A percentile compares a stretch with the other conserved stretches of the same genome.
Evolutionary conservation across 768 basidiomycete genomes (phyloP).

Genomic region (Boletus tylopilopsis): DNA sequence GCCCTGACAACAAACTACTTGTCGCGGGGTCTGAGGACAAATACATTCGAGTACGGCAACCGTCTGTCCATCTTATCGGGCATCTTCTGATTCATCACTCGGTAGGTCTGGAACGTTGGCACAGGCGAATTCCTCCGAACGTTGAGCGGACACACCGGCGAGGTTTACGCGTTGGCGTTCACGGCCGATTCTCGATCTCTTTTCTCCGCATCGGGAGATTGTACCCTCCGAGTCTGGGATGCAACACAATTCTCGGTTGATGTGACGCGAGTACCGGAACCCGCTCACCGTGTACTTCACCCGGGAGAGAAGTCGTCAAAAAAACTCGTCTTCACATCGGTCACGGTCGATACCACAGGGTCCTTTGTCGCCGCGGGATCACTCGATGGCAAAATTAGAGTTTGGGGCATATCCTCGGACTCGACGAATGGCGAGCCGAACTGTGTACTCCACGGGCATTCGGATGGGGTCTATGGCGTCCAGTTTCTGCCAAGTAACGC

Average conservation of each 20-base stretch:
- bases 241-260: constrained; percentile 23
- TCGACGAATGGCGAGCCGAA: constrained; percentile 21
- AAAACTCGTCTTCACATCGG: constrained; percentile 29
- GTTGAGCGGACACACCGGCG: constrained; percentile 31
- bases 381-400: constrained; percentile 48
- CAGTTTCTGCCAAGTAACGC: constrained; percentile 26
- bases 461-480: constrained; percentile 29
- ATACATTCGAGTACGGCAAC: constrained; percentile 28
- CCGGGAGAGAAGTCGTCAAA: constrained; percentile 15
- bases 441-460: constrained; percentile 24
- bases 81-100: constrained; percentile 6
- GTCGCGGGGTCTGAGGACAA: constrained; percentile 34
- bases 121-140: constrained; percentile 27
- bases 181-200: constrained; percentile 32
- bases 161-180: constrained; percentile 36
- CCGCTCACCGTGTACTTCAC: constrained; percentile 18
- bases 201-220: constrained; percentile 36
- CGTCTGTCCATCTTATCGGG: not conserved
- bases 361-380: constrained; percentile 48
- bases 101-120: constrained; percentile 26
- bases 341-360: constrained; percentile 30
- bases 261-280: constrained; percentile 17
- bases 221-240: constrained; percentile 35
- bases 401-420: constrained; percentile 48
- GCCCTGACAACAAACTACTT: constrained; percentile 29